These are phyloP conservation scores for Silene uniflora DNA, from an alignment of 148 eudicot species.

Conservation along the genomic window DNA sequence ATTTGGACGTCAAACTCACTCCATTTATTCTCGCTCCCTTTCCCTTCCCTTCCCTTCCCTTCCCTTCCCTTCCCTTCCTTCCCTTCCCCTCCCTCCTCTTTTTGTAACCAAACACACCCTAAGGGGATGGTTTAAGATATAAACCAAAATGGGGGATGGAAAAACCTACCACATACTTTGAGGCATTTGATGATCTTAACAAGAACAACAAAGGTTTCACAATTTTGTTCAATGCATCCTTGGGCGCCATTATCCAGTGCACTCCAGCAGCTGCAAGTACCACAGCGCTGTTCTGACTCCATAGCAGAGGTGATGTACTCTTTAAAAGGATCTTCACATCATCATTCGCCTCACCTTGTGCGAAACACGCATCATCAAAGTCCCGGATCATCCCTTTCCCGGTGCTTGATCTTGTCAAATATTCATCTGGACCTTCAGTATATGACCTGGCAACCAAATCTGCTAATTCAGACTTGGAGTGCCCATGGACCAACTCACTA, in stretches of 20 bases:
- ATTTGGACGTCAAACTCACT: too few relatives aligned
- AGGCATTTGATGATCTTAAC: slow-evolving; percentile 76
- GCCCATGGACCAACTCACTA: slow-evolving; percentile 30
- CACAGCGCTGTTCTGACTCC: slow-evolving; percentile 98
- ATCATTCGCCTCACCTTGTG: slow-evolving; percentile 68
- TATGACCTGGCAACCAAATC: slow-evolving; percentile 68
- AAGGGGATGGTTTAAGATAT: slow-evolving; percentile 1
- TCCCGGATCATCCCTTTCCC: slow-evolving; percentile 29
- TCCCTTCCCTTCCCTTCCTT: too few relatives aligned
- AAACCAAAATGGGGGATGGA: not conserved
- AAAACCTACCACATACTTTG: slow-evolving; percentile 77
- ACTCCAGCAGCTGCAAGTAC: slow-evolving; percentile 97
- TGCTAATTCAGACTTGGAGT: slow-evolving; percentile 38
- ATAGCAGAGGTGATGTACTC: slow-evolving; percentile 88
- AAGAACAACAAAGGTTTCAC: slow-evolving; percentile 87
- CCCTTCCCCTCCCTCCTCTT: too few relatives aligned
- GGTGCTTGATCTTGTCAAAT: slow-evolving; percentile 53
- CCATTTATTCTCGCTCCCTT: too few relatives aligned
- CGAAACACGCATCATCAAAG: slow-evolving; percentile 43
- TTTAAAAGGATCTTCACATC: slow-evolving; percentile 82
- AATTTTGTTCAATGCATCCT: slow-evolving; percentile 63
- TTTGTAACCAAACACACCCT: too few relatives aligned
- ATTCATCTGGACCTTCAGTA: slow-evolving; percentile 90
- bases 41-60: too few relatives aligned
- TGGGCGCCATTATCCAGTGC: slow-evolving; percentile 98